Base-by-base conservation (phyloP, 2,329 filamentous ascomycete species). In the Aspergillus hiratsukae region DNA sequence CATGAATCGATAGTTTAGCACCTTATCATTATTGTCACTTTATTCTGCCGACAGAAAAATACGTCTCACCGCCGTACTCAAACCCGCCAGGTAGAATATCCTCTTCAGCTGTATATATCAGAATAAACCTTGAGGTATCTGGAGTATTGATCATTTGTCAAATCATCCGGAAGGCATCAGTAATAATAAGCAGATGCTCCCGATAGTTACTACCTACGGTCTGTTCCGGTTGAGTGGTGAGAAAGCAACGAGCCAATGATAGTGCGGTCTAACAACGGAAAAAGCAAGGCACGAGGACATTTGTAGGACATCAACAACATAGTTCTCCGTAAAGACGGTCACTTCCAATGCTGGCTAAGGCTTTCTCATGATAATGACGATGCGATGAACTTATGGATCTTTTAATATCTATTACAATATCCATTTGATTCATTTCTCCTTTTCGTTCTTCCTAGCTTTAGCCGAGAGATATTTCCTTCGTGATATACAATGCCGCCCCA, bases 401-500 rank as follows among this genome's bases (percentile, higher is more conserved):
- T 37, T 37, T 37, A 37, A 37, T 37, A 37, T 17, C 17, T 14
- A 37, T 37, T n/a, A 7, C 14, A 37, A 10, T 45, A 21, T 45
- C 21, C 14, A 6, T 23, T 25, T 46, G 19, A 46, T 27, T 25
- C 14, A 27, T 25, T 43, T 1, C 31, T 48, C 9, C 4, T 25
- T 14, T 19, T n/a, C 7, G 3, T 10, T n/a, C 17, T 23, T 29
- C 25, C 25, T 27, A 27, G 25, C 5, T 27, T 35, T 17, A 37
- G 31, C 31, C 7, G 31, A 17, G 31, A 37, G 14, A 37, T n/a
- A 37, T 17, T 37, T 37, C 31, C 14, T 37, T 37, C 14, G 25
- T 46, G 41, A 45, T 37, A 48, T 25, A 63, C 31, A 53, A 69
- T 64, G 62, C 54, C 61, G 7, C 54, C 49, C 19, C 51, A 53